Evolutionary conservation across 768 basidiomycete species (phyloP), one percentile per base, ranked within the genome.

Genomic region (Pleurotus sapidus): DNA sequence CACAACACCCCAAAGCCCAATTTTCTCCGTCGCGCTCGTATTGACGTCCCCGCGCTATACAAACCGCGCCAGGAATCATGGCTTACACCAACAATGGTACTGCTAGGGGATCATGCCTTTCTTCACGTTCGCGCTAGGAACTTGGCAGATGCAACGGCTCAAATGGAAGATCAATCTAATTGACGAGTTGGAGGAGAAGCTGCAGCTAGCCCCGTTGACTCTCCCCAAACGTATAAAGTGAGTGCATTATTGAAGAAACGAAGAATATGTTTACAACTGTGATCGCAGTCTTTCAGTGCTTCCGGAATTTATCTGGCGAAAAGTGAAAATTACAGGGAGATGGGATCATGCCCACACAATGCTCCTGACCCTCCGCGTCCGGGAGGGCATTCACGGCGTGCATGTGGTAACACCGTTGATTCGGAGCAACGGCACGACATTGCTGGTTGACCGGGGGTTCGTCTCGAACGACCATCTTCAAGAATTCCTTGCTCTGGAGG

Each of bases 91-190:
- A 85, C 87, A 7, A 82, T 92, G 77, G 60, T 91, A 17, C 70
- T 93, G 27, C 75, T 95, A 58, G 91, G 91, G 92, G 30, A 81
- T 90, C 63, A 90, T 97, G 56, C 97, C 97, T 1, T 74, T 98
- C 59, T 87, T 97, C 67, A 93, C 94, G 0, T 93, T 95, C 62
- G 89, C 81, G 14, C 76, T 99, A 59, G 96, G 97, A 15, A 83
- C 85, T 17, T 98, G 96, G 96, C 97, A 99, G 72, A 76, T 99
- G 30, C 83, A 92, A 64, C 84, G 97, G 48, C 81, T 98, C 27
- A 84, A 91, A 69, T 99, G 97, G 97, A 99, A 99, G 72, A 77
- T 96, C 46, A 83, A 84, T 53, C 79, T 99, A 50, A 98, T 98
- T 60, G 92, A 97, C 62, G 92, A 98, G 65, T 78, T 98, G 37